These are phyloP conservation scores for Trichoderma koningiopsis DNA, from an alignment of 2,329 filamentous ascomycete genomes.

Conservation along the genomic window DNA sequence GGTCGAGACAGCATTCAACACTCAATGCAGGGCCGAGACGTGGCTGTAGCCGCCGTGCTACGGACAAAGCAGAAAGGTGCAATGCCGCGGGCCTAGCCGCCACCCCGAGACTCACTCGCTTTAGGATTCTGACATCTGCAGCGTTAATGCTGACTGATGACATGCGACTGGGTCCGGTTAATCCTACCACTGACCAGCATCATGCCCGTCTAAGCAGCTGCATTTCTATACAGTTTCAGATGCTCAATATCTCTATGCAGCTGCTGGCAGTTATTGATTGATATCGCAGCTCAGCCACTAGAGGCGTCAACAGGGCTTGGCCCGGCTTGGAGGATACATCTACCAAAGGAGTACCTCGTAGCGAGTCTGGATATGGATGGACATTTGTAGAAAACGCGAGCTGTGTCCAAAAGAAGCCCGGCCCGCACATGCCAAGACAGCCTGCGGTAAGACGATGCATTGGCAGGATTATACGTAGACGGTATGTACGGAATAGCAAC, in stretches of 20 bases:
- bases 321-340: background rate
- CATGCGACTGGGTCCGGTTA: background rate
- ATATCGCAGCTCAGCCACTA: background rate
- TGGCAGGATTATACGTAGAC: background rate
- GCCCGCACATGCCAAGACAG: background rate
- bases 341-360: background rate
- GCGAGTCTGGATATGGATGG: background rate
- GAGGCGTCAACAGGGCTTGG: background rate
- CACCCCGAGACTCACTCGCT: background rate
- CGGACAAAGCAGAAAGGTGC: background rate
- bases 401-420: background rate
- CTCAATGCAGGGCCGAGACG: background rate
- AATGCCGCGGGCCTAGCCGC: background rate
- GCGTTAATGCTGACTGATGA: background rate
- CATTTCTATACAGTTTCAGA: background rate
- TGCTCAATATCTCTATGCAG: background rate
- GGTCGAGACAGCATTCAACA: background rate
- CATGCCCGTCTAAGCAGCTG: background rate
- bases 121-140: constrained; percentile 13
- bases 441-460: background rate
- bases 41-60: background rate
- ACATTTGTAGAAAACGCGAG: background rate
- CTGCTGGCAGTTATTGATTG: background rate
- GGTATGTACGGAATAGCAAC: background rate
- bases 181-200: background rate